These are phyloP conservation scores for Thuja plicata DNA, from an alignment of 83 land plant genomes.

Conservation along the genomic window DNA sequence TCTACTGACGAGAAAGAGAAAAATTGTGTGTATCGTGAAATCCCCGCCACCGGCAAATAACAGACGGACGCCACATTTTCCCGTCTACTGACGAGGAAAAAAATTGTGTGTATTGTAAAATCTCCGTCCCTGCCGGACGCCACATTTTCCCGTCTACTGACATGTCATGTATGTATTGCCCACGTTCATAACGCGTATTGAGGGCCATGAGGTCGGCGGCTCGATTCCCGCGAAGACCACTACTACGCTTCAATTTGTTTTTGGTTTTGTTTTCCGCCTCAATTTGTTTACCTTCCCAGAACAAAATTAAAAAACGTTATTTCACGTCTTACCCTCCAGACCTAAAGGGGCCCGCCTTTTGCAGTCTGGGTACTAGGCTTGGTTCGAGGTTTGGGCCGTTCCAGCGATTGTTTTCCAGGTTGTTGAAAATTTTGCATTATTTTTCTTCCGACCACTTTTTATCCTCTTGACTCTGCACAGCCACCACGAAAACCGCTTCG, in stretches of 20 bases:
- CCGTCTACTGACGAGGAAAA: background rate
- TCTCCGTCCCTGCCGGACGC: no score
- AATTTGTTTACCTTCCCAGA: background rate
- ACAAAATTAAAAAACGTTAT: background rate
- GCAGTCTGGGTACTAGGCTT: background rate
- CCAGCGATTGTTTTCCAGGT: constrained; percentile 13
- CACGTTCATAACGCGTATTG: background rate
- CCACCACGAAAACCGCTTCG: background rate
- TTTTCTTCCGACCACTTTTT: constrained; percentile 13
- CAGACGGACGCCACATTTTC: no score
- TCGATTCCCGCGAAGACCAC: constrained; percentile 10
- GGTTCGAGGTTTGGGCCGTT: background rate
- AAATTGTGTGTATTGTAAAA: no score
- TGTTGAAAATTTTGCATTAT: constrained; percentile 14
- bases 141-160: background rate
- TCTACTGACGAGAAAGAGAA: background rate
- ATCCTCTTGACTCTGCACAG: background rate
- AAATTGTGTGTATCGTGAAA: no score
- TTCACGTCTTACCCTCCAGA: constrained; percentile 3
- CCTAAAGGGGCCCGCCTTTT: background rate
- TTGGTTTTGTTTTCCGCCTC: background rate
- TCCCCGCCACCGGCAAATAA: no score
- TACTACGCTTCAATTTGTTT: background rate
- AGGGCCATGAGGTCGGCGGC: background rate
- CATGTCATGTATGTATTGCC: background rate